Percentiles rank a stretch among this genome's conserved stretches.
These are phyloP conservation scores for Paecilomyces fulvus DNA, from an alignment of 2,329 filamentous ascomycete genomes.

Conservation along the genomic window DNA sequence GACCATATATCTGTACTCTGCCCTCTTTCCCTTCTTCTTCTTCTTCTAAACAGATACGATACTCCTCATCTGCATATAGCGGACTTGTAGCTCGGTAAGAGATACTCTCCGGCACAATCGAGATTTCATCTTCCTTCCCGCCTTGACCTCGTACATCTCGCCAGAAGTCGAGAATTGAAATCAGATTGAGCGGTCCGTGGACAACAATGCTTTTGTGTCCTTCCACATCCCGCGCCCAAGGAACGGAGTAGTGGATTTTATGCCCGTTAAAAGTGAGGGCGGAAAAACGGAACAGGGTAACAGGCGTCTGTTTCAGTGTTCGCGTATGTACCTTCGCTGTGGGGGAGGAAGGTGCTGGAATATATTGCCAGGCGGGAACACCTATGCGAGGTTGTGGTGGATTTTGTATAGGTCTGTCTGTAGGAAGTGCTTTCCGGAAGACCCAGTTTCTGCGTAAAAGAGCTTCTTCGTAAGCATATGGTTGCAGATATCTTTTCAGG, in stretches of 20 bases:
- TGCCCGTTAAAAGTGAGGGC: slow-evolving; percentile 38
- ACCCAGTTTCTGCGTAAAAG: slow-evolving; percentile 33
- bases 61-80: slow-evolving; percentile 42
- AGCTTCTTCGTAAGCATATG: not conserved
- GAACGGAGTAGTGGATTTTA: slow-evolving; percentile 37
- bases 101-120: slow-evolving; percentile 34
- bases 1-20: slow-evolving; percentile 26
- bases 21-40: slow-evolving; percentile 24
- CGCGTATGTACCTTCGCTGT: slow-evolving; percentile 20
- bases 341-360: slow-evolving; percentile 12
- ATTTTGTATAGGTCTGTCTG: not conserved
- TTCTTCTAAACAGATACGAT: slow-evolving; percentile 36
- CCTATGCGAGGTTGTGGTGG: slow-evolving; percentile 2
- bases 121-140: slow-evolving; percentile 8
- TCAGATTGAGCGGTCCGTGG: slow-evolving; percentile 36
- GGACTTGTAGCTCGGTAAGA: slow-evolving; percentile 43
- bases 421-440: slow-evolving; percentile 32
- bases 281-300: slow-evolving; percentile 37
- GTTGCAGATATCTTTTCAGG: no score
- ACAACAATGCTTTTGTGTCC: slow-evolving; percentile 36
- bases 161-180: slow-evolving; percentile 37
- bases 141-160: slow-evolving; percentile 24
- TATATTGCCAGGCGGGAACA: slow-evolving; percentile 7
- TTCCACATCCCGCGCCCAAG: slow-evolving; percentile 36
- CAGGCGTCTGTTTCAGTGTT: slow-evolving; percentile 28